phyloP scores from a whole-genome alignment of 2,329 filamentous ascomycete genomes.

The Parafenestella ontariensis region DNA sequence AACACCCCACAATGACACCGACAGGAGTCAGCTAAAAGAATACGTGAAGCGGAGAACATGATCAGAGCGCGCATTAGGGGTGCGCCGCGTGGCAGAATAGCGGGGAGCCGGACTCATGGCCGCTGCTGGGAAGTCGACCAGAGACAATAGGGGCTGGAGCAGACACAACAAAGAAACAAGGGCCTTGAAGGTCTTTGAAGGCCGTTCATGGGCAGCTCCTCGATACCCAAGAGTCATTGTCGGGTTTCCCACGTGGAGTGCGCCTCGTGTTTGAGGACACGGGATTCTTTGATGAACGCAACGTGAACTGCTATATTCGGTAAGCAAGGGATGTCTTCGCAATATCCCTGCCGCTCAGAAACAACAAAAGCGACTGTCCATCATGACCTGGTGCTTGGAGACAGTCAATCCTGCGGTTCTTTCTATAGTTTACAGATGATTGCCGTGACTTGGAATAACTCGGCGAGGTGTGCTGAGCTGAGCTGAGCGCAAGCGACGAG shows the following conservation, averaged over 20 bases:
- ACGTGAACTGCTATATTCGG: background rate
- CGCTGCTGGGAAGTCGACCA: background rate
- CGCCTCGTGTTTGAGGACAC: slow-evolving; percentile 6
- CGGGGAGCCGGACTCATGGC: background rate
- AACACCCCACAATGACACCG: slow-evolving; percentile 4
- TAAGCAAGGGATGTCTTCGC: background rate
- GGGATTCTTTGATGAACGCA: background rate
- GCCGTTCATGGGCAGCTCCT: no score
- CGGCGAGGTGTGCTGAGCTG: background rate
- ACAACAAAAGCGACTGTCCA: background rate
- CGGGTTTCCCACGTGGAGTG: slow-evolving; percentile 1
- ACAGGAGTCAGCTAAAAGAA: background rate
- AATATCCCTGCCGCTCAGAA: background rate
- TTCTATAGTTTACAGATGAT: no score
- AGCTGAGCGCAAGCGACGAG: background rate
- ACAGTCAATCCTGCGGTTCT: no score
- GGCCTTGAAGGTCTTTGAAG: no score
- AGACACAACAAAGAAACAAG: background rate
- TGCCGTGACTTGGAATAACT: background rate
- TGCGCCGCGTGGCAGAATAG: background rate
- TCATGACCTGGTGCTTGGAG: background rate
- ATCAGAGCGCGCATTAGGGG: background rate
- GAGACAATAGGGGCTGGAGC: background rate
- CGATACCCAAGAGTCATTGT: background rate
- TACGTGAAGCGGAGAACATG: background rate